These are phyloP conservation scores for Ophiostoma sp. DNA, from an alignment of 2,329 filamentous ascomycete genomes.

Conservation along the genomic window DNA sequence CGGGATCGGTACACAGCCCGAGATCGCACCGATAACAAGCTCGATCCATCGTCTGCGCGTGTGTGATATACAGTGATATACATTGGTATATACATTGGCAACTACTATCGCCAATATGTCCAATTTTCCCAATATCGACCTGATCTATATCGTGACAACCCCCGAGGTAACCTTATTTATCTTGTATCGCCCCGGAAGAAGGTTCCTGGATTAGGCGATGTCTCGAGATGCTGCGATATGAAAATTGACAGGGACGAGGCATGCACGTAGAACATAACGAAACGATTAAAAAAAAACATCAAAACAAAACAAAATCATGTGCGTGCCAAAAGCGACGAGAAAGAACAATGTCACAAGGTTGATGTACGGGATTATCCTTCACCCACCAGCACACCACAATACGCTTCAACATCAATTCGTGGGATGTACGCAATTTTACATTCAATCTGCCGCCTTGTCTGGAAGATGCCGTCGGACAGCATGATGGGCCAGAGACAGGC, in stretches of 20 bases:
- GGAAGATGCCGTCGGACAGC: conserved; percentile 2
- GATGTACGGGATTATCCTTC: not conserved
- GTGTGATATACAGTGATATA: not conserved
- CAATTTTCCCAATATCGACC: not conserved
- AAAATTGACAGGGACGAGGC: not conserved
- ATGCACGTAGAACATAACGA: not conserved
- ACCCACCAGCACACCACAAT: not conserved
- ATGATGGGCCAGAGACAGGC: not conserved
- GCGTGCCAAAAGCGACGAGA: not conserved
- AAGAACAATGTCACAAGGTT: not conserved
- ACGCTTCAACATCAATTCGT: not conserved
- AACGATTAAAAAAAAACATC: not conserved
- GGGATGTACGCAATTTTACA: not conserved
- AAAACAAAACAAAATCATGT: not conserved
- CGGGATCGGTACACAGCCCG: conserved; percentile 9
- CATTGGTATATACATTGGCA: not conserved
- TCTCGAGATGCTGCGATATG: not conserved
- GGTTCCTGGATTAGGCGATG: conserved; percentile 9
- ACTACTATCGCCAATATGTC: not conserved
- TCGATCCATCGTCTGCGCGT: not conserved
- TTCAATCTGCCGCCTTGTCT: not conserved
- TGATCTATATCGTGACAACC: not conserved
- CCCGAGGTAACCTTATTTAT: not conserved
- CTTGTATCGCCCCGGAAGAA: conserved; percentile 7
- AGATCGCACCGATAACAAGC: conserved; percentile 12